phyloP scores from a whole-genome alignment of 129 eudicot species.

The Saussurea involucrata region DNA sequence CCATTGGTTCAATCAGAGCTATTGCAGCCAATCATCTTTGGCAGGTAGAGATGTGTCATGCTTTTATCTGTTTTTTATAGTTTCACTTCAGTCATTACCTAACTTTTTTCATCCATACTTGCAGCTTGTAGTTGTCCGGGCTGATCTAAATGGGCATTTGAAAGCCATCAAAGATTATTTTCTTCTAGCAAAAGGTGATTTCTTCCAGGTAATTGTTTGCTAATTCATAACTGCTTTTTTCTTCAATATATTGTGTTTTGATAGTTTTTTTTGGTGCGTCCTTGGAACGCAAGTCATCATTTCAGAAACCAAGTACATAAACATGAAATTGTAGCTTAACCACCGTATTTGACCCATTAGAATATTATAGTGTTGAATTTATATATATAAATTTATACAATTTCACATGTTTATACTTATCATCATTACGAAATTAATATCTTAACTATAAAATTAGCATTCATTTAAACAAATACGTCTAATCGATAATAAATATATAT shows the following conservation, averaged over 20 bases:
- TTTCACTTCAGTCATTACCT: background rate
- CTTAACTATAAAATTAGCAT: too few relatives aligned
- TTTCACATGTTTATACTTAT: too few relatives aligned
- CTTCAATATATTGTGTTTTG: background rate
- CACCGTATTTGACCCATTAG: too few relatives aligned
- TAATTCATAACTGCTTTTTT: background rate
- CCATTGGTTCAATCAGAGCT: conserved; percentile 68
- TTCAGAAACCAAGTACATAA: too few relatives aligned
- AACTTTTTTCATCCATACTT: conserved; percentile 11
- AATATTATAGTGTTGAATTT: too few relatives aligned
- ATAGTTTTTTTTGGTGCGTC: background rate
- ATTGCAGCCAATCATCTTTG: conserved; percentile 97
- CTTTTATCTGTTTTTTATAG: conserved; percentile 9
- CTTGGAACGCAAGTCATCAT: background rate
- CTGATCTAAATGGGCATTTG: conserved; percentile 85
- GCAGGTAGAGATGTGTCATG: conserved; percentile 54
- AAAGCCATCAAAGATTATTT: conserved; percentile 94
- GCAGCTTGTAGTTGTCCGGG: conserved; percentile 97
- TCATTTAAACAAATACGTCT: too few relatives aligned
- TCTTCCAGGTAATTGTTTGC: conserved; percentile 68
- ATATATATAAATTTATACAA: too few relatives aligned
- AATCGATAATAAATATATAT: too few relatives aligned
- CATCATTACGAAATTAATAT: too few relatives aligned
- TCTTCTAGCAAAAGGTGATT: conserved; percentile 95
- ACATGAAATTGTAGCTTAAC: too few relatives aligned